Base-by-base conservation (phyloP, 2,329 filamentous ascomycete genomes). In the Magnaporthiopsis rhizophila region DNA sequence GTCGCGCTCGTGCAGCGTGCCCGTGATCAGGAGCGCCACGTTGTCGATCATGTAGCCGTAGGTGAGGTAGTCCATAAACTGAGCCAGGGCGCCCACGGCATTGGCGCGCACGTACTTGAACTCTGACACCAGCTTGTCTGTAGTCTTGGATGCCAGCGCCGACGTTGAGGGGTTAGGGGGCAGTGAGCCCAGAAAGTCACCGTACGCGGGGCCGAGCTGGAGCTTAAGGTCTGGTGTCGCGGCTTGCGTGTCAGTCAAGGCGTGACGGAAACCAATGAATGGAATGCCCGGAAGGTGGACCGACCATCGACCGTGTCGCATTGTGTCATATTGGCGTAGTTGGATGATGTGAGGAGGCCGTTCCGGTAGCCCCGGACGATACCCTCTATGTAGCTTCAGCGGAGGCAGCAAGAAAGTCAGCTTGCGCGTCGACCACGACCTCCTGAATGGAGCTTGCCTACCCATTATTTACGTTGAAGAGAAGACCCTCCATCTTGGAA, bases 21-120 rank as follows among this genome's bases (percentile, higher is more conserved):
- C 95, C 28, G 95, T 99, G 77, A 99, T 99, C 72, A 99, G 87
- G 57, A 99, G 88, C 56, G 96, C 95, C 63, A 99, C 92, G 72
- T 99, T 99, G 80, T 99, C 95, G 78, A 99, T 99, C 95, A 99
- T 99, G 83, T 99, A 99, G 67, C 93, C 94, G 76, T 99, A 99
- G 1, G 95, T 99, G 67, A 99, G 82, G 78, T 97, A 99, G 77
- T 98, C 92, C 86, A 99, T 92, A 77, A 99, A 99, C 74, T 91
- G 92, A 67, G 93, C 89, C 53, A 97, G 86, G 0, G 92, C 91
- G 21, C 95, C 95, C 2, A 91, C 91, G 34, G 94, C 91, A 74
- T 99, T 97, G 67, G 93, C 92, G 70, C 96, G 91, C 59, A 99
- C 84, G 76, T 99, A 99, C 74, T 92, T 89, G 77, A 99, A 99